A percentile compares a stretch with the other conserved stretches of the same genome.
phyloP scores from a whole-genome alignment of 257 asterid species.

The Fraxinus americana region DNA sequence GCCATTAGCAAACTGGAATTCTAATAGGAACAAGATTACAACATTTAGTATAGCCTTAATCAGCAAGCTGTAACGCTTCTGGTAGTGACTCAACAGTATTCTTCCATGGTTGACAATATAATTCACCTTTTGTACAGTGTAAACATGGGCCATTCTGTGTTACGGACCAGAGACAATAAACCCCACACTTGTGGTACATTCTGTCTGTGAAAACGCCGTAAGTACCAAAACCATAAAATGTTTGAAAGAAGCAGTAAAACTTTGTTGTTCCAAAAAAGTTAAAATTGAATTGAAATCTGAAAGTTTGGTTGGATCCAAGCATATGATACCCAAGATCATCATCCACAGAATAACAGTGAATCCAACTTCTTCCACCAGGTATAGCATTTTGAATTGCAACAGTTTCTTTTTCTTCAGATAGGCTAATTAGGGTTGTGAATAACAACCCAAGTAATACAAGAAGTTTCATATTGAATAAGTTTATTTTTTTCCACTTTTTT shows the following conservation, averaged over 20 bases:
- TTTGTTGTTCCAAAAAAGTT: background rate
- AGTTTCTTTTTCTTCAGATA: too few species aligned
- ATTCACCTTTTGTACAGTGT: background rate
- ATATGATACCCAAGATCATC: too few species aligned
- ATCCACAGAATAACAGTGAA: too few species aligned
- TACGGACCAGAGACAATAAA: background rate
- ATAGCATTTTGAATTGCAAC: too few species aligned
- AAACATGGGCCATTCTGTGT: background rate
- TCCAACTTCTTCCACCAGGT: too few species aligned
- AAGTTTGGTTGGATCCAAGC: background rate
- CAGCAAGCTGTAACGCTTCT: background rate
- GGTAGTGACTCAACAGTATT: background rate
- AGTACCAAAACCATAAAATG: background rate
- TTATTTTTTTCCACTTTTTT: too few species aligned
- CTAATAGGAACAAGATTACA: too few species aligned
- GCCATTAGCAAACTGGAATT: background rate
- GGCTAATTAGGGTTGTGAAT: too few species aligned
- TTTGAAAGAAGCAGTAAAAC: background rate
- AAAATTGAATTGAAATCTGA: background rate
- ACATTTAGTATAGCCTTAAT: background rate
- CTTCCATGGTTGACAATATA: background rate
- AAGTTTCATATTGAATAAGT: too few species aligned
- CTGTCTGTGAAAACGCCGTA: background rate
- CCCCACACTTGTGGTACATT: background rate
- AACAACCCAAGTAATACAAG: too few species aligned